Base-by-base conservation (phyloP, 2,329 filamentous ascomycete genomes). In the Calonectria naviculata region DNA sequence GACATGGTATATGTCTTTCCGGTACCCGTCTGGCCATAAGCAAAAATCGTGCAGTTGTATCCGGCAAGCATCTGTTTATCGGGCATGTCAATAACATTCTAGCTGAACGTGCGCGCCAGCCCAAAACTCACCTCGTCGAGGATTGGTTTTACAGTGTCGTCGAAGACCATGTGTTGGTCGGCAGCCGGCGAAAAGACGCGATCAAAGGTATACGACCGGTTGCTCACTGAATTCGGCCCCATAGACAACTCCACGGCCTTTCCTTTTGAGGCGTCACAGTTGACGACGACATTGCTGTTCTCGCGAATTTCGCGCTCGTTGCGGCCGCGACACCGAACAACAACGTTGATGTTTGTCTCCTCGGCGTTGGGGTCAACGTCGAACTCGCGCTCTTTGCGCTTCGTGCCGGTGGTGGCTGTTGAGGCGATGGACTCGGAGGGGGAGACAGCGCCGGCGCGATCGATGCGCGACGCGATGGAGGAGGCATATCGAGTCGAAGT, bases 1-100 rank as follows among this genome's bases (percentile, higher is more conserved):
- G 96, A 98, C 97, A 99, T 99, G 28, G 97, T 99, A 83, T 99
- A 99, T 17, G 97, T 99, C 83, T 99, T 99, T 78, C 97, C 97
- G 0, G 97, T 99, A 52, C 97, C 97, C 0, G 97, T 99, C 83
- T 99, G 97, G 29, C 97, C 97, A 82, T 99, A 99, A 38, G 97
- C 97, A 79, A 99, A 99, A 71, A 99, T 98, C 6, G 97, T 99
- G 85, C 97, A 99, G 83, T 99, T 99, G 85, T 94, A 98, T 64
- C 97, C 97, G 28, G 92, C 90, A 47, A 99, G 89, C 88, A 98
- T 98, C 95, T 97, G 76, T 26, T 19, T 6, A 26, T 26, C 68
- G 26, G 65, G 49, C 21, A 41, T 64, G 60, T 76, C 42, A 65
- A 60, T 67, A 41, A n/a, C 9, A 28, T 21, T 9, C 17, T 15